phyloP scores from a whole-genome alignment of 2,329 filamentous ascomycete species.

The Epichloe glyceriae region DNA sequence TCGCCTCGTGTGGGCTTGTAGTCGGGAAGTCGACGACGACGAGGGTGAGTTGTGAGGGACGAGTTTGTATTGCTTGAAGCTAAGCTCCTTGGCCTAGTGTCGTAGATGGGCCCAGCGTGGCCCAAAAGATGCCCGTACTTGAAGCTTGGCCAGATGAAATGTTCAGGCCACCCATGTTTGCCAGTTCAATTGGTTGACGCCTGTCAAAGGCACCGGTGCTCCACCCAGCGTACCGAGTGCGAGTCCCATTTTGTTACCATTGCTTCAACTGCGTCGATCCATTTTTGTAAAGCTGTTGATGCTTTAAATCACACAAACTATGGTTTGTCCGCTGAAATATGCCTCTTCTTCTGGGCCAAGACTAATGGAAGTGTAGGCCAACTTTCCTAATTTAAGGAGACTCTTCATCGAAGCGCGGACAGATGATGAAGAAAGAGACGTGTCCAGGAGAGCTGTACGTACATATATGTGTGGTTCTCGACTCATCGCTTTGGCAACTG shows the following conservation, averaged over 20 bases:
- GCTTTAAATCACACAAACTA: background rate
- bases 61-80: background rate
- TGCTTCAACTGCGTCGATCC: too few relatives aligned
- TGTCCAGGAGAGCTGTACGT: conserved; percentile 81
- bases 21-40: background rate
- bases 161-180: background rate
- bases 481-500: background rate
- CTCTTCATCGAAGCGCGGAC: conserved; percentile 91
- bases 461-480: background rate
- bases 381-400: conserved; percentile 84
- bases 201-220: background rate
- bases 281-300: too few relatives aligned
- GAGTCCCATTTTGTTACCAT: background rate
- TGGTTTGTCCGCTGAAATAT: background rate
- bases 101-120: background rate
- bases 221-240: background rate
- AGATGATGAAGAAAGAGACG: conserved; percentile 86
- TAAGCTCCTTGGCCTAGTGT: background rate
- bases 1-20: conserved; percentile 1
- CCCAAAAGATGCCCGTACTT: background rate
- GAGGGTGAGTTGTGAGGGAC: background rate
- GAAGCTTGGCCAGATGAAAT: background rate
- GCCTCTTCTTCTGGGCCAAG: background rate
- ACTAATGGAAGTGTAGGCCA: conserved; percentile 39
- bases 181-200: background rate